Conservation (phyloP, 1,139 yeast species). For the Yamadazyma pseudoaaseri region DNA sequence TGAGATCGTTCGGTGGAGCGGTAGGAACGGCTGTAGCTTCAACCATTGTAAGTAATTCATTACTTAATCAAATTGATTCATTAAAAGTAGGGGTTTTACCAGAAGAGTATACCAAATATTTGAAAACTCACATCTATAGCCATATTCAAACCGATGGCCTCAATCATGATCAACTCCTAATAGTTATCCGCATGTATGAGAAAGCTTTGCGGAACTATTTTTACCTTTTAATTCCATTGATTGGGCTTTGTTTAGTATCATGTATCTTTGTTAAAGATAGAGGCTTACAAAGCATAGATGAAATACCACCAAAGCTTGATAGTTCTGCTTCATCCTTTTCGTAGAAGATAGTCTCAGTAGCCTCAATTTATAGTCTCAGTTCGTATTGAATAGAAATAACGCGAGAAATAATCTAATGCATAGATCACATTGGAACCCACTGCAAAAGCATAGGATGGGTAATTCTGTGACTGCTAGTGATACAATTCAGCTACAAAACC, state of each 20-base stretch:
- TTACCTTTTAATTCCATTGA: conserved; percentile 39
- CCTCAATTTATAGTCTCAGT: not conserved
- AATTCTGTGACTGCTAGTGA: not conserved
- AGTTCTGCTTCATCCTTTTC: not conserved
- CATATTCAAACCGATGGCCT: conserved; percentile 17
- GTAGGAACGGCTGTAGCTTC: conserved; percentile 30
- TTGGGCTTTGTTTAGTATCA: conserved; percentile 36
- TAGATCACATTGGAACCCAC: not conserved
- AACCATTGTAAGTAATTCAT: conserved; percentile 23
- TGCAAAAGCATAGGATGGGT: not conserved
- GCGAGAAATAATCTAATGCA: not conserved
- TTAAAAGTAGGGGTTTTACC: conserved; percentile 11
- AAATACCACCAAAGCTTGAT: conserved; percentile 9
- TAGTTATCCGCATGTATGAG: conserved; percentile 30
- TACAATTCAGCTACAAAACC: not conserved
- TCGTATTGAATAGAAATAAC: not conserved
- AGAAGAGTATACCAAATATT: conserved; percentile 15
- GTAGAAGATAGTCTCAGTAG: not conserved
- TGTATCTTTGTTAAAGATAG: conserved; percentile 38
- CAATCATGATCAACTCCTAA: conserved; percentile 18
- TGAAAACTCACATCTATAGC: conserved; percentile 19
- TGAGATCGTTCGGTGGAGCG: conserved; percentile 58
- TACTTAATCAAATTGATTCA: conserved; percentile 13
- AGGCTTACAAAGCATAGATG: conserved; percentile 43
- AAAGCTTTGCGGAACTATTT: conserved; percentile 38